Percentiles rank a stretch among this genome's conserved stretches.
phyloP scores from a whole-genome alignment of 1,284 basidiomycete species.

The Cerrena zonata region DNA sequence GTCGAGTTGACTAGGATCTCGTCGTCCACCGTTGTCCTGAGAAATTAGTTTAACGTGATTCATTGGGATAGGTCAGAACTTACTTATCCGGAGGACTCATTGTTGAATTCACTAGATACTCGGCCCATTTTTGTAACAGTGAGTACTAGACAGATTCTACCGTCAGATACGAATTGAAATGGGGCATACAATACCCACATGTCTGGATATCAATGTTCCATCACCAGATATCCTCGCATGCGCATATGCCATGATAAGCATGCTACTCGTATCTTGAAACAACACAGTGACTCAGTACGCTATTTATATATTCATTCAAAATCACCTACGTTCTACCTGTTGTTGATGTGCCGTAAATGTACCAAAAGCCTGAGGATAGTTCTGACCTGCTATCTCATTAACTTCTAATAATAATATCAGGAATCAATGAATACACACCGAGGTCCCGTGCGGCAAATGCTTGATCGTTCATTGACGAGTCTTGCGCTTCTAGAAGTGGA shows the following conservation, averaged over 20 bases:
- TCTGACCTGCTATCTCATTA: slow-evolving; percentile 11
- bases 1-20: slow-evolving; percentile 55
- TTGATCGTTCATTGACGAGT: slow-evolving; percentile 21
- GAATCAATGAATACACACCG: slow-evolving; percentile 22
- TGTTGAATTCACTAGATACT: slow-evolving; percentile 56
- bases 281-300: neutral
- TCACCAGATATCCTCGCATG: slow-evolving; percentile 59
- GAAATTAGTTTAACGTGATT: slow-evolving; percentile 34
- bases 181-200: slow-evolving; percentile 33
- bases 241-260: slow-evolving; percentile 67
- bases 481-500: slow-evolving; percentile 40
- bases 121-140: slow-evolving; percentile 61
- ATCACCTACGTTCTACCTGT: slow-evolving; percentile 23
- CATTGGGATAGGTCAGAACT: slow-evolving; percentile 60
- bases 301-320: neutral
- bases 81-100: slow-evolving; percentile 46
- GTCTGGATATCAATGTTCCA: slow-evolving; percentile 42
- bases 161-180: slow-evolving; percentile 3
- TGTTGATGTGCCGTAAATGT: slow-evolving; percentile 20
- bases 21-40: slow-evolving; percentile 6
- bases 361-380: slow-evolving; percentile 24
- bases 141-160: slow-evolving; percentile 28
- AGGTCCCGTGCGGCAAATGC: slow-evolving; percentile 38
- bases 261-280: slow-evolving; percentile 47
- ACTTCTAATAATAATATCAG: slow-evolving; percentile 6